Evolutionary conservation across 208 protist species (phyloP), one percentile per base, ranked within the genome.

Genomic region (Acanthamoeba lenticulata): DNA sequence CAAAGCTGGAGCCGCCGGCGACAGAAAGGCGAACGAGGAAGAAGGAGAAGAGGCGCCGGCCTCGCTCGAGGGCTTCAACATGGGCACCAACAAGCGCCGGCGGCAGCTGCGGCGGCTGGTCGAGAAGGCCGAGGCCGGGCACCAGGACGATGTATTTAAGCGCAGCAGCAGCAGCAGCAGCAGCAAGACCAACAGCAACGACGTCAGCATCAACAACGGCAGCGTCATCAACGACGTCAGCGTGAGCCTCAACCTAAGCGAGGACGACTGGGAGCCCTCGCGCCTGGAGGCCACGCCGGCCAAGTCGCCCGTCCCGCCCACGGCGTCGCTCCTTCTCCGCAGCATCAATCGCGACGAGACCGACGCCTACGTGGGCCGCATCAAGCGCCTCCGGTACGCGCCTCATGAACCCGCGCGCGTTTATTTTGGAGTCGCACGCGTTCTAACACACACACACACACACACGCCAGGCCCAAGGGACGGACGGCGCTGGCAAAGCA

Each of bases 61-160:
- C 34, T 44, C 69, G 13, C 69, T 79, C 69, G 69, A 79, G 21
- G 69, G 69, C 38, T 79, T 79, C 38, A 79, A 79, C 69, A 47
- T 79, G 32, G 69, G 69, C 69, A 79, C 69, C 69, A 45, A 38
- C 32, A 79, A 79, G 38, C 69, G 69, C 2, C 3, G 38, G 38
- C 69, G 69, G 11, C 38, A 79, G 69, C 9, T 79, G 69, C 69
- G 69, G 21, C 7, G 44, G 69, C 32, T 79, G 1, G 34, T 45
- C 69, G 17, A 45, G 4, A 79, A 79, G 69, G 69, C 69, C 9
- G 69, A 79, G 36, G 1, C 32, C 21, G 69, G 69, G 17, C 44
- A 79, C 69, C 6, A 19, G 19, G 69, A 79, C 5, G 69, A 79
- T 36, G 32, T 47, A 21, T 79, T 79, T n/a, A n/a, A 79, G 38